phyloP scores from a whole-genome alignment of 495 filamentous ascomycete genomes.

The Articulospora tetracladia region DNA sequence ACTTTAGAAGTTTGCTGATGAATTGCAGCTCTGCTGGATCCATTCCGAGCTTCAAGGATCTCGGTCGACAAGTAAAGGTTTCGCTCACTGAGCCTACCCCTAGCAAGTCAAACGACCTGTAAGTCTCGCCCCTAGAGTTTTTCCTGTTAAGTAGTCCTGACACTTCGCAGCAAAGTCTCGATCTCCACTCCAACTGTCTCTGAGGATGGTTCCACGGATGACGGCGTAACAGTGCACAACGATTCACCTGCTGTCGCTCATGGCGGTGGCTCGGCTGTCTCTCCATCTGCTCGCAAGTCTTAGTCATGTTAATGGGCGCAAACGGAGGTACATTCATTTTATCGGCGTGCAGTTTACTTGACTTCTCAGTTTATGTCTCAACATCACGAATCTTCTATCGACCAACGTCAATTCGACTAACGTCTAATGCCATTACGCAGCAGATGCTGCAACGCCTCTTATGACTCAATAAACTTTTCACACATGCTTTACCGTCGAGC shows the following conservation, averaged over 20 bases:
- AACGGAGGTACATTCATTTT: background rate
- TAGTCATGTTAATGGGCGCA: conserved; percentile 1
- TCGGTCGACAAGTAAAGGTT: conserved; percentile 21
- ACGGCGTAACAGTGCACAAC: conserved; percentile 43
- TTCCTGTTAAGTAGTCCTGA: background rate
- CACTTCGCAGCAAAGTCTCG: conserved; percentile 19
- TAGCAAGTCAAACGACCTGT: conserved; percentile 21
- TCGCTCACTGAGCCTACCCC: conserved; percentile 15
- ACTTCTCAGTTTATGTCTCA: background rate
- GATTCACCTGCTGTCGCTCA: conserved; percentile 44
- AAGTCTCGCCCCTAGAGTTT: conserved; percentile 2
- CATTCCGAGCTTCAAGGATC: conserved; percentile 23
- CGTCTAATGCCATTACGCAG: conserved; percentile 3
- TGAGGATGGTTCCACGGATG: conserved; percentile 40
- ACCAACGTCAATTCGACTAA: background rate
- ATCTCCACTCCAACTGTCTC: conserved; percentile 30
- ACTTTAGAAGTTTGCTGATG: background rate
- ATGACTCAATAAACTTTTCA: conserved; percentile 12
- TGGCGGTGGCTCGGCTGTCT: conserved; percentile 42
- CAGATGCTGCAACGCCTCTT: conserved; percentile 20
- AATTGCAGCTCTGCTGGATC: conserved; percentile 15
- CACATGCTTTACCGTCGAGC: conserved; percentile 20
- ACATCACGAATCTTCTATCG: background rate
- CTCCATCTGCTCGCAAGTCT: conserved; percentile 35
- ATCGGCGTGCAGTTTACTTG: background rate